These are phyloP conservation scores for Dothideomycetes sp. DNA, from an alignment of 2,329 filamentous ascomycete genomes.

Conservation along the genomic window DNA sequence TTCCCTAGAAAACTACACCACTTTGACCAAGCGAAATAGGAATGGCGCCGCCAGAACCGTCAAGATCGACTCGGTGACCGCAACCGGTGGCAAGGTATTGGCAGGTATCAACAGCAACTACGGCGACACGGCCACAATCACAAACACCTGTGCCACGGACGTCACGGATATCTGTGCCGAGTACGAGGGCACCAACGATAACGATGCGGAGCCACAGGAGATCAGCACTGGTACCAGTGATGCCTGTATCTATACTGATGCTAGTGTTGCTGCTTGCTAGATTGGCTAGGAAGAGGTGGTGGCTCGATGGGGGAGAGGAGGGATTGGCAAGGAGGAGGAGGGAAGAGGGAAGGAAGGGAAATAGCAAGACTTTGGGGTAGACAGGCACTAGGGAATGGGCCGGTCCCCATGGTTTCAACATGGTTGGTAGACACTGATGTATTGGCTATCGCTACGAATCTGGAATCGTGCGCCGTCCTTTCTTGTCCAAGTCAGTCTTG, in stretches of 20 bases:
- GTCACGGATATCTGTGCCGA: conserved; percentile 25
- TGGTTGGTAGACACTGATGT: too few species aligned
- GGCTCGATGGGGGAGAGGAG: too few species aligned
- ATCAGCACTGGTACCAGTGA: conserved; percentile 20
- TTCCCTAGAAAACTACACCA: neutral
- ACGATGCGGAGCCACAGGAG: conserved; percentile 22
- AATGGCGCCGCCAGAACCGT: conserved; percentile 28
- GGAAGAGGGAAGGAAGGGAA: neutral
- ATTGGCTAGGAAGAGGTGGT: too few species aligned
- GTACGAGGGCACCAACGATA: conserved; percentile 23
- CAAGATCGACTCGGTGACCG: conserved; percentile 32
- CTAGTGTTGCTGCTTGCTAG: conserved; percentile 14
- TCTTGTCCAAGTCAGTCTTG: too few species aligned
- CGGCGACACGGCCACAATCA: conserved; percentile 34
- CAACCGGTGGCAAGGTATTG: conserved; percentile 30
- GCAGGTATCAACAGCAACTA: conserved; percentile 41
- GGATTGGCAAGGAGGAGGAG: neutral
- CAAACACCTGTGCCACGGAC: conserved; percentile 26
- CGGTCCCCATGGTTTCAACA: too few species aligned
- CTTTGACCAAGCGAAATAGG: conserved; percentile 7
- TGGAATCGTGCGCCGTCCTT: too few species aligned
- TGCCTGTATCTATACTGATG: conserved; percentile 21
- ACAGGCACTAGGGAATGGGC: too few species aligned
- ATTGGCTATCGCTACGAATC: too few species aligned
- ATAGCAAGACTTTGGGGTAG: too few species aligned